A percentile compares a stretch with the other conserved stretches of the same genome.
Conservation (phyloP, 257 asterid genomes). For the Gentiana dahurica region DNA sequence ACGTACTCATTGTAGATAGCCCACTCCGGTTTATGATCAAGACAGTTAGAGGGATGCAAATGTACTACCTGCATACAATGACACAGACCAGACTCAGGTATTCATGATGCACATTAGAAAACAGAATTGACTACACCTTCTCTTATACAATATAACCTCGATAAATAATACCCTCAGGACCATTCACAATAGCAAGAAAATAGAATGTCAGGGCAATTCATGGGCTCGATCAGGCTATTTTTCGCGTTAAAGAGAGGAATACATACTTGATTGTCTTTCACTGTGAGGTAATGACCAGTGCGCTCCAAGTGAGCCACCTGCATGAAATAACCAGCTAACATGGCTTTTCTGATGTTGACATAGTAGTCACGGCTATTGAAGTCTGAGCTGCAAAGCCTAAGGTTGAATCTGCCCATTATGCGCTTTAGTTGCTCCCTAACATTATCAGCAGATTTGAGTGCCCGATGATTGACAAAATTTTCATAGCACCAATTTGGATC, state of each 20-base stretch:
- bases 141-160: too few relatives aligned
- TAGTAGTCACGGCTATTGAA: slow-evolving; percentile 95
- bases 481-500: slow-evolving; percentile 94
- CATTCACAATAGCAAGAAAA: too few relatives aligned
- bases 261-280: slow-evolving; percentile 90
- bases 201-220: too few relatives aligned
- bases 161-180: too few relatives aligned
- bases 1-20: slow-evolving; percentile 89
- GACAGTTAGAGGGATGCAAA: slow-evolving; percentile 89
- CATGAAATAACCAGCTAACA: slow-evolving; percentile 99
- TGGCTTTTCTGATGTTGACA: slow-evolving; percentile 88
- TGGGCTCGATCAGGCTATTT: too few relatives aligned
- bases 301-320: slow-evolving; percentile 98
- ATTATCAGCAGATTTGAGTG: slow-evolving; percentile 89
- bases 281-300: slow-evolving; percentile 82
- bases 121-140: too few relatives aligned
- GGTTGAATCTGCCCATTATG: slow-evolving; percentile 81
- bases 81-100: neutral
- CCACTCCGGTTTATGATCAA: slow-evolving; percentile 98
- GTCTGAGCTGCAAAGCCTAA: slow-evolving; percentile 96
- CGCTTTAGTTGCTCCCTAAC: slow-evolving; percentile 92
- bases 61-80: slow-evolving; percentile 56
- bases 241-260: too few relatives aligned
- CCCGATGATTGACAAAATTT: slow-evolving; percentile 70
- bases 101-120: too few relatives aligned